These are phyloP conservation scores for Neofusicoccum laricinum DNA, from an alignment of 2,329 filamentous ascomycete species.

Conservation along the genomic window DNA sequence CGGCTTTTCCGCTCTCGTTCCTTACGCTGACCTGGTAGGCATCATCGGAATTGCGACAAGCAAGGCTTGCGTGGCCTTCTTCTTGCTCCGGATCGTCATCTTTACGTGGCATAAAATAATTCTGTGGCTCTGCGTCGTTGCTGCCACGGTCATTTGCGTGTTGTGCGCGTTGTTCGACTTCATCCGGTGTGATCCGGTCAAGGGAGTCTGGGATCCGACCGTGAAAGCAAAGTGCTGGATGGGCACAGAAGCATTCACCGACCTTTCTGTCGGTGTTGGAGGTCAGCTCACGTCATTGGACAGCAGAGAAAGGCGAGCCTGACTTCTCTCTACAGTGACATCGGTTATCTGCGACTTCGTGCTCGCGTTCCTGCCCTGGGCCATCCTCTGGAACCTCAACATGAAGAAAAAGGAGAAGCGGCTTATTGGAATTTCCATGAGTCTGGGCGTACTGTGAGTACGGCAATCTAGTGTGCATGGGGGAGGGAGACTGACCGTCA, in stretches of 20 bases:
- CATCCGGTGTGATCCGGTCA: conserved; percentile 27
- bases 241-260: conserved; percentile 23
- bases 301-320: background rate
- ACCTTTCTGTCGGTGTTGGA: conserved; percentile 7
- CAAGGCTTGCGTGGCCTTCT: conserved; percentile 31
- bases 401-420: conserved; percentile 36
- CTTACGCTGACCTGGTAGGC: background rate
- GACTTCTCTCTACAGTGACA: conserved; percentile 25
- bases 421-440: conserved; percentile 30
- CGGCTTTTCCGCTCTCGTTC: too few relatives aligned
- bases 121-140: conserved; percentile 31
- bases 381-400: conserved; percentile 31
- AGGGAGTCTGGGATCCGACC: conserved; percentile 28
- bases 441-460: conserved; percentile 29
- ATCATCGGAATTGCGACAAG: conserved; percentile 31
- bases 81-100: conserved; percentile 30
- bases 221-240: conserved; percentile 26
- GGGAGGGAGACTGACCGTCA: background rate
- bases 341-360: conserved; percentile 34
- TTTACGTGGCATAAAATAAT: conserved; percentile 28
- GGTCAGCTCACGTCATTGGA: background rate
- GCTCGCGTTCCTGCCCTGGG: conserved; percentile 34
- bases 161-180: conserved; percentile 28
- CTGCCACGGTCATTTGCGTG: conserved; percentile 26
- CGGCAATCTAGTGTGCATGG: background rate